Percentiles rank a stretch among this genome's conserved stretches.
These are phyloP conservation scores for Cicer pinnatifidum DNA, from an alignment of 306 rosid species.

Conservation along the genomic window DNA sequence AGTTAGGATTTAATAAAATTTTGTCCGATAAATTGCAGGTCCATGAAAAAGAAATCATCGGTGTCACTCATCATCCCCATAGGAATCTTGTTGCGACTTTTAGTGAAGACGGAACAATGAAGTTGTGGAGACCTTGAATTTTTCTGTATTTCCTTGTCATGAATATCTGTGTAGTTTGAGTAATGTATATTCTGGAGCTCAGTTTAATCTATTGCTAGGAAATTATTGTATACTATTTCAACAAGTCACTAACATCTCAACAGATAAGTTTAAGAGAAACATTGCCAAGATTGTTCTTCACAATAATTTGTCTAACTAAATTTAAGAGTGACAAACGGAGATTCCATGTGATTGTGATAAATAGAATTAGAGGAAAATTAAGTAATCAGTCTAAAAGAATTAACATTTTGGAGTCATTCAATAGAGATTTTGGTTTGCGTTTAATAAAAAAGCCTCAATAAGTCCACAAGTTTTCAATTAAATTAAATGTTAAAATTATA, in stretches of 20 bases:
- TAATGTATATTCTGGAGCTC: constrained; percentile 30
- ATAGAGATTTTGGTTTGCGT: too few species aligned
- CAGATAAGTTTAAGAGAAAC: not conserved
- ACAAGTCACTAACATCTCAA: not conserved
- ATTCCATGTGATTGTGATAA: not conserved
- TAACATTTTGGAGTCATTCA: too few species aligned
- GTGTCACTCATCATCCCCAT: constrained; percentile 95
- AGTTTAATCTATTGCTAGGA: constrained; percentile 2
- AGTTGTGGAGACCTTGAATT: constrained; percentile 89
- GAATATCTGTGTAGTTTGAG: constrained; percentile 26
- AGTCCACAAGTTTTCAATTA: too few species aligned
- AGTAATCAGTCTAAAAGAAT: not conserved
- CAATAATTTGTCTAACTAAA: not conserved
- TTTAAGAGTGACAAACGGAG: not conserved
- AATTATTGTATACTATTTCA: constrained; percentile 13
- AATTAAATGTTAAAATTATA: too few species aligned
- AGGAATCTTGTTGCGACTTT: constrained; percentile 93
- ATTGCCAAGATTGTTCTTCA: not conserved
- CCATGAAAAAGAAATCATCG: constrained; percentile 93
- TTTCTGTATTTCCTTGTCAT: constrained; percentile 8
- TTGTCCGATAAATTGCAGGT: constrained; percentile 57
- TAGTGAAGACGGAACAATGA: constrained; percentile 89
- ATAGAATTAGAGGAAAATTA: not conserved
- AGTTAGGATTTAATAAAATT: not conserved
- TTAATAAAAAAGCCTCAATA: too few species aligned